Evolutionary conservation across 2,329 filamentous ascomycete species (phyloP), one percentile per base, ranked within the genome.

Genomic region (Pseudocercospora vitis): DNA sequence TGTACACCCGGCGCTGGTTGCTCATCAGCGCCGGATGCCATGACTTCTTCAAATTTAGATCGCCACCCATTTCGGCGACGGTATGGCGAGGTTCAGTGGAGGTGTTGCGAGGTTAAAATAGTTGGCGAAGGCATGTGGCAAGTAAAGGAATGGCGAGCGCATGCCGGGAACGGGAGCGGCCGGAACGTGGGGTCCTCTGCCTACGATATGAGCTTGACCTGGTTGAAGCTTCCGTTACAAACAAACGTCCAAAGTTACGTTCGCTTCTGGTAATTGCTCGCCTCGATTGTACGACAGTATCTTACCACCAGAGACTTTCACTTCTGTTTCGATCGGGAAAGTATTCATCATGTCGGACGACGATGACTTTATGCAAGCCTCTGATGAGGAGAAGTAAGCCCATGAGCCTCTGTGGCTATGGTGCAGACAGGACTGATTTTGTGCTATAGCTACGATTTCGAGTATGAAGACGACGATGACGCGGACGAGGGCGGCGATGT

Each of bases 291-390:
- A n/a, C n/a, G n/a, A n/a, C n/a, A n/a, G n/a, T n/a, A n/a, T n/a
- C n/a, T n/a, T n/a, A n/a, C n/a, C n/a, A n/a, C n/a, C n/a, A n/a
- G n/a, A n/a, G n/a, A n/a, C n/a, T n/a, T n/a, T n/a, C n/a, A n/a
- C n/a, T n/a, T n/a, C n/a, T n/a, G n/a, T n/a, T 37, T 42, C 11
- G 21, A 42, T 12, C 24, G 18, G 16, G 4, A 16, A 33, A 14
- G 19, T 48, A 53, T 55, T 67, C 73, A 79, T 59, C 61, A 91
- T 91, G 88, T 91, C 87, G 32, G 89, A 86, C 74, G 82, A 92
- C 74, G 88, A 91, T 76, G 88, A 95, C 75, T 95, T 95, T 72
- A 95, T 95, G 89, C 88, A 94, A 74, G 89, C 91, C 71, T 94
- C 89, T 3, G 89, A 89, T 57, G 86, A 90, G 70, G 88, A 92